Base-by-base conservation (phyloP, 345 rosid genomes). In the Syzygium grande region DNA sequence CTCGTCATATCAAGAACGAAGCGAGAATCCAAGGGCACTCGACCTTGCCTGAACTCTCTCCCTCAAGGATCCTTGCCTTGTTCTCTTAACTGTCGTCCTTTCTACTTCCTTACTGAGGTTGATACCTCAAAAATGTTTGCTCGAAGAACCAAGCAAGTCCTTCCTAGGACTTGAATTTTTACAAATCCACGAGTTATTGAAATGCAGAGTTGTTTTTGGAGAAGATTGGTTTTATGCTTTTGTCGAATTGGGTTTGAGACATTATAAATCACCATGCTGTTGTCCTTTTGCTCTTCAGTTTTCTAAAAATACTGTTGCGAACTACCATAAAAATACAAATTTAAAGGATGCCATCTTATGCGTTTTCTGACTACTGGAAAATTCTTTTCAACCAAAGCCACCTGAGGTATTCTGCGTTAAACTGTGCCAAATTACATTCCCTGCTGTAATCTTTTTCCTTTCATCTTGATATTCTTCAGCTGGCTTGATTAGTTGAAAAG, bases 21-120 rank as follows among this genome's bases (percentile, higher is more conserved):
- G 38, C n/a, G 12, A 13, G 41, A 38, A 38, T 73, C 49, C 25
- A 56, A 52, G 87, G 87, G 84, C 87, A 78, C 88, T 91, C 84
- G 27, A 61, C 90, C 85, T 87, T 84, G 89, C n/a, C 85, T 90
- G 86, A 90, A 90, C 92, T 91, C 92, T 91, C 90, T 89, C 89
- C 90, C 90, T 89, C 91, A 89, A 61, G 65, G 90, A 52, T 86
- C 49, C 80, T 89, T 51, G 52, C 65, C 55, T 84, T 25, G 56
- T 38, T 73, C 79, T 30, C 83, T 38, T 15, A 11, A 51, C 49
- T 49, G 84, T 41, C 34, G 0, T 87, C n/a, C 21, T 12, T 10
- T 38, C 49, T 9, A 38, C 49, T 34, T 73, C 49, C 80, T 38
- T 73, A 19, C 27, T 21, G 83, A 9, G 49, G 25, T 6, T 10